Percentiles rank a stretch among this genome's conserved stretches.
Evolutionary conservation across 805 yeast genomes (phyloP).

Genomic region (Peterozyma toletana): DNA sequence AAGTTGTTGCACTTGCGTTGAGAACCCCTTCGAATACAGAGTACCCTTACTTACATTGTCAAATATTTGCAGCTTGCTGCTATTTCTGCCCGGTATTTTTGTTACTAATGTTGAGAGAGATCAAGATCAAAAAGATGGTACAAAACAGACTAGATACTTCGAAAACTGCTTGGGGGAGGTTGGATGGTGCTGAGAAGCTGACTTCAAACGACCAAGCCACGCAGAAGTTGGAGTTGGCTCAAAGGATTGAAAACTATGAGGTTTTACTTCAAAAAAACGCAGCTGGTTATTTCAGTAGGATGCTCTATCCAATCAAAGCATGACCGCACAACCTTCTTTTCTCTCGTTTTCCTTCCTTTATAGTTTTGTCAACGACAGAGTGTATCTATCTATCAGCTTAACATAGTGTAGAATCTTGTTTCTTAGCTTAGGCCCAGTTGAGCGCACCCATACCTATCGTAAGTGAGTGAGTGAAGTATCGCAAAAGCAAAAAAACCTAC

Average conservation of each 20-base stretch:
- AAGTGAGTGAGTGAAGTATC: too few species aligned
- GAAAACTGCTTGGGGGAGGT: conserved; percentile 1
- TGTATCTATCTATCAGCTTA: too few species aligned
- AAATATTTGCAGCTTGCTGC: conserved; percentile 47
- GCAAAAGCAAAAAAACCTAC: too few species aligned
- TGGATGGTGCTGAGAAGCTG: neutral
- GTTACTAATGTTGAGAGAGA: conserved; percentile 46
- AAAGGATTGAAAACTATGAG: conserved; percentile 1
- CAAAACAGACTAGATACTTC: conserved; percentile 12
- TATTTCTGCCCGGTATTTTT: conserved; percentile 34
- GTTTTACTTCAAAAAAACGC: conserved; percentile 1
- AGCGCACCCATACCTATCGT: too few species aligned
- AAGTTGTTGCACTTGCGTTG: conserved; percentile 22
- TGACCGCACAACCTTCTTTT: neutral
- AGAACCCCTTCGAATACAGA: conserved; percentile 13
- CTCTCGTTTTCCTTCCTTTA: too few species aligned
- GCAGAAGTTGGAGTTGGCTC: too few species aligned
- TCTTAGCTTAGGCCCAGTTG: too few species aligned
- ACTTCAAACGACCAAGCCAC: too few species aligned
- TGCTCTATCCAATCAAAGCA: conserved; percentile 21
- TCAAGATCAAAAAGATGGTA: conserved; percentile 39
- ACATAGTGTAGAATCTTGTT: too few species aligned
- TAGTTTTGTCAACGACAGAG: too few species aligned
- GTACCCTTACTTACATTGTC: conserved; percentile 51
- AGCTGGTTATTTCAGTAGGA: conserved; percentile 13